These are phyloP conservation scores for Spatholobus suberectus DNA, from an alignment of 306 rosid genomes.

Conservation along the genomic window DNA sequence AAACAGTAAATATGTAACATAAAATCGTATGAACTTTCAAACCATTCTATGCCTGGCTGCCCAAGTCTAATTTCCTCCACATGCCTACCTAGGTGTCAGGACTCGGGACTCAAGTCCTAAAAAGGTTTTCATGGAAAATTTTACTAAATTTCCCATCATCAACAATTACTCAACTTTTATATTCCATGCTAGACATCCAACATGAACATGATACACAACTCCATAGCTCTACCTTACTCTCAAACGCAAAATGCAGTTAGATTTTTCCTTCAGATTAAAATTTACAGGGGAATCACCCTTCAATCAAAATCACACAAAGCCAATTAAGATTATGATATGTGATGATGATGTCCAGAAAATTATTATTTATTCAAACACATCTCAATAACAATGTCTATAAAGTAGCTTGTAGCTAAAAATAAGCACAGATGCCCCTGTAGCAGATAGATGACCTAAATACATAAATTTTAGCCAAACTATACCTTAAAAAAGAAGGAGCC, in stretches of 20 bases:
- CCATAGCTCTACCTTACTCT: constrained; percentile 3
- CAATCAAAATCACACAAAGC: neutral
- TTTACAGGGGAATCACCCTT: neutral
- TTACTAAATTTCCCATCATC: constrained; percentile 25
- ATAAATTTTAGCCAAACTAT: constrained; percentile 44
- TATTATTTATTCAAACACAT: neutral
- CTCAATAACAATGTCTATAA: neutral
- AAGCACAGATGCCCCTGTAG: constrained; percentile 29
- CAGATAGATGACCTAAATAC: constrained; percentile 18
- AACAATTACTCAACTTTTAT: constrained; percentile 27
- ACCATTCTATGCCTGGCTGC: constrained; percentile 12
- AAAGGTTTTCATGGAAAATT: neutral
- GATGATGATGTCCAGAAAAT: constrained; percentile 23
- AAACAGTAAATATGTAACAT: constrained; percentile 6
- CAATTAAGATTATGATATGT: constrained; percentile 22
- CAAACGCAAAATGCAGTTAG: neutral
- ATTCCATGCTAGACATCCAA: constrained; percentile 26
- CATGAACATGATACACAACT: constrained; percentile 34
- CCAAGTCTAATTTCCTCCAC: constrained; percentile 5
- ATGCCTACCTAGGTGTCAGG: neutral
- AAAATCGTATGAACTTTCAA: constrained; percentile 26
- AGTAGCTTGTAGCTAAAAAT: neutral
- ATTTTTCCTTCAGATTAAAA: constrained; percentile 6
- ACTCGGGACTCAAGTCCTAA: constrained; percentile 6
- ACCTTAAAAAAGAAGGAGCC: constrained; percentile 95